Conservation (phyloP, 202 grass and related monocot genomes). For the Thinopyrum obtusiflorum region DNA sequence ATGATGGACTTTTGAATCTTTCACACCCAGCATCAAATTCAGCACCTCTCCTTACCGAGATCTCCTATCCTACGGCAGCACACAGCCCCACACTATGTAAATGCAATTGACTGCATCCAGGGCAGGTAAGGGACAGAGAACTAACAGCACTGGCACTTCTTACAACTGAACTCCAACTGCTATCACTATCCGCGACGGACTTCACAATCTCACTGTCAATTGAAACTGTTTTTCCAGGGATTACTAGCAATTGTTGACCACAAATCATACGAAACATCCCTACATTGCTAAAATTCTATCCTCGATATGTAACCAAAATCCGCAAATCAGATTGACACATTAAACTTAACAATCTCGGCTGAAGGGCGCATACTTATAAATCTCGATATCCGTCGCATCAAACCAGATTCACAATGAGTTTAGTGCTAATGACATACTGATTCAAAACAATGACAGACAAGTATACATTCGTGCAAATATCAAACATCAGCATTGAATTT, state of each 20-base stretch:
- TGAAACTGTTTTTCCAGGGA: neutral
- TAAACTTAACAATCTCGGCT: neutral
- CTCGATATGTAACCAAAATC: neutral
- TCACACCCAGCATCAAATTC: neutral
- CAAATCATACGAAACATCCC: neutral
- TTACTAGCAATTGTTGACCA: neutral
- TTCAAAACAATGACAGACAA: neutral
- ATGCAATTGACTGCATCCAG: neutral
- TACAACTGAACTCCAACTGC: neutral
- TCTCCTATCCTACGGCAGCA: neutral
- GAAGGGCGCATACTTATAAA: neutral
- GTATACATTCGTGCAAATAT: neutral
- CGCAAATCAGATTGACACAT: neutral
- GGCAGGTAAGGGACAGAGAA: neutral
- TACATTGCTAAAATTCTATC: neutral
- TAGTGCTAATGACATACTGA: neutral
- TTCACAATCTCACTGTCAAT: neutral
- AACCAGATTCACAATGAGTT: slow-evolving; percentile 2
- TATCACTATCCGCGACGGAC: neutral
- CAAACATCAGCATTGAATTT: neutral
- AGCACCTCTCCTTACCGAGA: neutral
- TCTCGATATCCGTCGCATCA: neutral
- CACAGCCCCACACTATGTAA: neutral
- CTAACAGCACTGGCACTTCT: neutral
- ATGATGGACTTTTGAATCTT: neutral